Conservation (phyloP, 345 rosid species). For the Salix purpurea region DNA sequence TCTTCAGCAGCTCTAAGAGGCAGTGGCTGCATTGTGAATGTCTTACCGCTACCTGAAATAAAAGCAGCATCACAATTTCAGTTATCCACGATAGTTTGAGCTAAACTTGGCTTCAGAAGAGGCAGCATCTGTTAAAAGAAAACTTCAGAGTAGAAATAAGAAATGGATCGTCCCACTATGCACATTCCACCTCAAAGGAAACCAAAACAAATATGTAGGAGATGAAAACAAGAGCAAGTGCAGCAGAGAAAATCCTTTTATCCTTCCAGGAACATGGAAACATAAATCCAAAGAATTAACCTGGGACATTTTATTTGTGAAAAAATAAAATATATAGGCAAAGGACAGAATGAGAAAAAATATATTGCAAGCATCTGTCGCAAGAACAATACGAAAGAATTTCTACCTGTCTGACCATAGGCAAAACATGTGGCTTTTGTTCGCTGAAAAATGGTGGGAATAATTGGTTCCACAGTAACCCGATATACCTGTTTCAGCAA, state of each 20-base stretch:
- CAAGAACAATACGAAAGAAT: background rate
- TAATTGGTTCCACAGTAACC: conserved; percentile 85
- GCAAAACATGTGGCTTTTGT: conserved; percentile 99
- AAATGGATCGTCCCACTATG: background rate
- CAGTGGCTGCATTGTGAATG: conserved; percentile 96
- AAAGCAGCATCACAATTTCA: background rate
- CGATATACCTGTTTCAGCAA: conserved; percentile 64
- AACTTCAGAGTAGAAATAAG: background rate
- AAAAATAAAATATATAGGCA: background rate
- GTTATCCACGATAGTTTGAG: background rate
- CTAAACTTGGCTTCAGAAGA: background rate
- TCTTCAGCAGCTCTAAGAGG: conserved; percentile 85
- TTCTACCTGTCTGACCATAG: conserved; percentile 96
- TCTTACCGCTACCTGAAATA: conserved; percentile 91
- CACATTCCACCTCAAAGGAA: background rate
- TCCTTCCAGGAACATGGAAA: background rate
- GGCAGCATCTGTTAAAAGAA: background rate
- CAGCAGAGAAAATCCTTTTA: background rate
- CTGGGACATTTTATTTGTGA: background rate
- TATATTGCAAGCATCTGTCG: background rate
- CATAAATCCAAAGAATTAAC: background rate
- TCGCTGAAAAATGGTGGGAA: conserved; percentile 84
- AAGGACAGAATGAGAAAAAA: background rate
- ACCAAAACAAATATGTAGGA: background rate
- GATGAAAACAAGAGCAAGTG: background rate